phyloP scores from a whole-genome alignment of 768 basidiomycete genomes.

The Tricholoma sp. region DNA sequence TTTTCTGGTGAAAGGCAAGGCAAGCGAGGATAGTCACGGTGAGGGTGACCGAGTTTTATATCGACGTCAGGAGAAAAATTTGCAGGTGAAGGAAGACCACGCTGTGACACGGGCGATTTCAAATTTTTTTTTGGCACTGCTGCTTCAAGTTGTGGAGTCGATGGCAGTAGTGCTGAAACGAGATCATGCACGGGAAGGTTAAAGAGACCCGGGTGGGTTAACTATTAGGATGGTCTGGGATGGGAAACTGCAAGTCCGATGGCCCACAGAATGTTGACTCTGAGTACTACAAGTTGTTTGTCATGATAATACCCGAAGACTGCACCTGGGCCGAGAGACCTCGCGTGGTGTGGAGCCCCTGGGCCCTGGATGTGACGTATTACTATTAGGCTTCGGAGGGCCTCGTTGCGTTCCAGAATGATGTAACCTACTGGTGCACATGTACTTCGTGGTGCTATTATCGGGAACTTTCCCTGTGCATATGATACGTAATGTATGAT shows the following conservation, averaged over 20 bases:
- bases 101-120: neutral
- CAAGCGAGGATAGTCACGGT: neutral
- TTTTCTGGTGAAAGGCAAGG: neutral
- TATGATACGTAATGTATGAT: no score
- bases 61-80: neutral
- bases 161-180: neutral
- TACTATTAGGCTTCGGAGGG: no score
- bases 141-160: neutral
- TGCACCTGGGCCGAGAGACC: no score
- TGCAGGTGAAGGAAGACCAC: neutral
- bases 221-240: neutral
- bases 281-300: no score
- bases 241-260: no score
- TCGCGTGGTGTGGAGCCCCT: no score
- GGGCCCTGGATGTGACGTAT: no score
- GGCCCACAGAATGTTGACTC: neutral
- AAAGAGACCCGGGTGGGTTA: neutral
- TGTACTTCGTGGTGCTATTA: no score
- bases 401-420: no score
- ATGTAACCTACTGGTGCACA: neutral
- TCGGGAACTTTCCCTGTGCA: no score
- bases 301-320: no score
- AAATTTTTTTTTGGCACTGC: neutral
- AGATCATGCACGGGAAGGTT: neutral
- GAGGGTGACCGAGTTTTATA: neutral